Evolutionary conservation across 139 green algal genomes (phyloP).

Genomic region (Marvania coccoides): DNA sequence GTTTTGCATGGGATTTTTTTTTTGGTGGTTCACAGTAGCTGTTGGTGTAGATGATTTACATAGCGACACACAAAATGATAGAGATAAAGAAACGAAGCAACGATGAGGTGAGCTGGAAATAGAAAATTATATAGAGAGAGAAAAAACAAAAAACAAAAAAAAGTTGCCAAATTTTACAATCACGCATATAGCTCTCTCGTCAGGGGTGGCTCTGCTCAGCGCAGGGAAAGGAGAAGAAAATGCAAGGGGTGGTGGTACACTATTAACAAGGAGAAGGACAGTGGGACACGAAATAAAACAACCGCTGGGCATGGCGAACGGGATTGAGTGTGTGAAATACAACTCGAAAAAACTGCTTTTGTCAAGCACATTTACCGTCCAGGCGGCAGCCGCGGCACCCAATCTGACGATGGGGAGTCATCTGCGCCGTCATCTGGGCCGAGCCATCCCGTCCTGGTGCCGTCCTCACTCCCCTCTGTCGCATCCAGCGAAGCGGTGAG

Average conservation of each 20-base stretch:
- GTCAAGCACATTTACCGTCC: neutral
- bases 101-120: neutral
- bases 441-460: neutral
- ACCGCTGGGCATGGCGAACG: no score
- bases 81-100: neutral
- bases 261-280: no score
- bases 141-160: constrained; percentile 3
- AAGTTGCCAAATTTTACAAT: neutral
- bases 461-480: no score
- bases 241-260: neutral
- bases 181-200: neutral
- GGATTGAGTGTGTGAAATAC: no score
- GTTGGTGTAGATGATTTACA: no score
- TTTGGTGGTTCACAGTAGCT: no score
- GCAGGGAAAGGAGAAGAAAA: neutral
- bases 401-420: neutral
- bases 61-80: neutral
- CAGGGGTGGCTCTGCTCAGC: neutral
- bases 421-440: constrained; percentile 5
- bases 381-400: neutral
- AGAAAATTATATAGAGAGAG: neutral
- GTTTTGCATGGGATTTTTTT: no score
- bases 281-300: no score
- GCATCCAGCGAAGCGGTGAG: no score
- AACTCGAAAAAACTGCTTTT: neutral